Evolutionary conservation across 176 grass and related monocot genomes (phyloP).

Genomic region (Eragrostis nindensis): DNA sequence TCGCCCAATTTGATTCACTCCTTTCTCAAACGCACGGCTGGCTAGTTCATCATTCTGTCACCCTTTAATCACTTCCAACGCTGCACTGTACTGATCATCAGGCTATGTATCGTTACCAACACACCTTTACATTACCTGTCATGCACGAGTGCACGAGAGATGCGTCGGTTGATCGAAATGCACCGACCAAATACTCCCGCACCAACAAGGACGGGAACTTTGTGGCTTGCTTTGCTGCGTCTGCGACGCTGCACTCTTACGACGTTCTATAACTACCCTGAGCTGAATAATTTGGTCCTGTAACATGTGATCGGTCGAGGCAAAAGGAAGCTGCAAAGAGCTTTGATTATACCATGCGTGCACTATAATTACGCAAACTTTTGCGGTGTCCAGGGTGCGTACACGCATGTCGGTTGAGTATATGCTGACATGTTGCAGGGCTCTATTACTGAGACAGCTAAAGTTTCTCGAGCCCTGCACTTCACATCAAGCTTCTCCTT

Average conservation of each 20-base stretch:
- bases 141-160: slow-evolving; percentile 8
- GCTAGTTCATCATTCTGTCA: slow-evolving; percentile 29
- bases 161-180: slow-evolving; percentile 20
- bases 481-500: neutral
- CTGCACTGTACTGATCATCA: slow-evolving; percentile 15
- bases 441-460: neutral
- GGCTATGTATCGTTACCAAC: slow-evolving; percentile 15
- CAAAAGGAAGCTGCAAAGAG: neutral
- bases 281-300: slow-evolving; percentile 19
- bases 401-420: neutral
- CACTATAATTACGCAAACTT: slow-evolving; percentile 6
- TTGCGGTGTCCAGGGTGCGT: slow-evolving; percentile 1
- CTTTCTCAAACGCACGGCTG: slow-evolving; percentile 24
- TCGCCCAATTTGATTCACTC: neutral
- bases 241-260: neutral
- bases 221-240: neutral
- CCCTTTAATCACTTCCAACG: slow-evolving; percentile 5
- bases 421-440: neutral
- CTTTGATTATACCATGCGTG: neutral
- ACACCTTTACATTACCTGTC: slow-evolving; percentile 34
- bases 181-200: slow-evolving; percentile 8
- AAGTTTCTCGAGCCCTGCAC: neutral
- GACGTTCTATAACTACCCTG: neutral
- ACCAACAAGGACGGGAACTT: slow-evolving; percentile 37
- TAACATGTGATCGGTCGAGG: slow-evolving; percentile 38